Conservation (phyloP, 2,329 filamentous ascomycete genomes). For the Pseudocercospora macadamiae region DNA sequence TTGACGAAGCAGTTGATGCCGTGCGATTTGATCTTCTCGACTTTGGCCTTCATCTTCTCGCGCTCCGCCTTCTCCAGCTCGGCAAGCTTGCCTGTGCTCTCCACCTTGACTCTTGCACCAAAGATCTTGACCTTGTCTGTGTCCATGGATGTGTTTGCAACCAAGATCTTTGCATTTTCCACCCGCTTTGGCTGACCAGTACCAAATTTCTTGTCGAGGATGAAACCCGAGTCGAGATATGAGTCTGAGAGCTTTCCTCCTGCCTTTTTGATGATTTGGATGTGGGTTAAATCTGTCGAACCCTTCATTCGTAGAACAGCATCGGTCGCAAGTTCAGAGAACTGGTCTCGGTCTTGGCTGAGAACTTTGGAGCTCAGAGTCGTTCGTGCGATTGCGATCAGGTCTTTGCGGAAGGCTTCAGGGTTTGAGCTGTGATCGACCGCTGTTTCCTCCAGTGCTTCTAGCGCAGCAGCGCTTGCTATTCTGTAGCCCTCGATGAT, state of each 20-base stretch:
- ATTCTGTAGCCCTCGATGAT: conserved; percentile 99
- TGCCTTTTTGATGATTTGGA: conserved; percentile 99
- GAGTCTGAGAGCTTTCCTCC: conserved; percentile 97
- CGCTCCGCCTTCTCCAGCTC: conserved; percentile 97
- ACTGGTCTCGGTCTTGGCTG: conserved; percentile 89
- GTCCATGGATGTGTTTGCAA: conserved; percentile 98
- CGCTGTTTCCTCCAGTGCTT: conserved; percentile 79
- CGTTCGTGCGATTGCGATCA: conserved; percentile 87
- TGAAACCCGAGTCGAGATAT: conserved; percentile 97
- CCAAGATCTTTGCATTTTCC: conserved; percentile 96
- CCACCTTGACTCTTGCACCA: conserved; percentile 93
- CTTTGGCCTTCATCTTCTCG: conserved; percentile 99
- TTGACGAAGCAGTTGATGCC: conserved; percentile 99
- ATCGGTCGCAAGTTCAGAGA: conserved; percentile 85
- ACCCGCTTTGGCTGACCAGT: conserved; percentile 97
- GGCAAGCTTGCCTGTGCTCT: conserved; percentile 94
- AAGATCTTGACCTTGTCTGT: conserved; percentile 99
- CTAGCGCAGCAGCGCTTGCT: conserved; percentile 85
- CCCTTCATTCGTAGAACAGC: conserved; percentile 88
- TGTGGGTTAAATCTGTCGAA: conserved; percentile 92
- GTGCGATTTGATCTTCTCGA: conserved; percentile 97
- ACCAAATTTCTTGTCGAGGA: conserved; percentile 98
- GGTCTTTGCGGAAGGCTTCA: conserved; percentile 83
- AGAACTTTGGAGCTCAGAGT: conserved; percentile 97
- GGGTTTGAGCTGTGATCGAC: conserved; percentile 87